Evolutionary conservation across 148 eudicot species (phyloP), one percentile per base, ranked within the genome.

Genomic region (Vaccinium myrtillus): DNA sequence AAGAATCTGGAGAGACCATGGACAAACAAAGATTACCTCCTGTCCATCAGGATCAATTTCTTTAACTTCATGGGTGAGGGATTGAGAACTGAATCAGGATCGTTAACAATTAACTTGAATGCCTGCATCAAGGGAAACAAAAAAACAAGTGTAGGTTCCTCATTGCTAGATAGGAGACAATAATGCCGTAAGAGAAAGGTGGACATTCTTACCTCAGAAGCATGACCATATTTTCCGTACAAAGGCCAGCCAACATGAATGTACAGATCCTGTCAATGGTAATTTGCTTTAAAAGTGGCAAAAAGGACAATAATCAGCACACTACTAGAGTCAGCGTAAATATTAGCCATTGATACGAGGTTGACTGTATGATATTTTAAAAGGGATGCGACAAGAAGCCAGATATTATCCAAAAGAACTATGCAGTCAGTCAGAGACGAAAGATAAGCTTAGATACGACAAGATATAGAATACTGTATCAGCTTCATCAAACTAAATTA

Each of bases 191-290:
- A 54, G 11, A 76, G 80, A 51, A 36, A 27, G 5, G 54, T 25
- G 48, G 49, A 79, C 61, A 78, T 63, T 79, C 85, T 84, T 49
- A 96, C 97, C 94, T 97, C 99, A 87, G 92, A 97, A 78, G 99
- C 98, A 92, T 97, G 99, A 13, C 98, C 98, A 87, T 93, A 94
- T 85, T 97, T 97, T 58, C 93, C 91, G 87, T 94, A 97, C 63
- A 95, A 84, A 27, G 99, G 98, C 99, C 99, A 97, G 73, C 95
- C 99, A 51, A 97, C 91, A 87, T 91, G 95, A 56, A 93, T 75
- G 88, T 97, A 97, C 85, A 97, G 84, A 73, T 36, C 39, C 39
- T 2, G 39, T 36, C 39, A 36, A 36, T 36, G 39, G 2, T 36
- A 43, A 43, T 43, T 80, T 39, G 43, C 36, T 55, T 63, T 79